Percentiles rank a stretch among this genome's conserved stretches.
These are phyloP conservation scores for Orobanche coerulescens DNA, from an alignment of 257 asterid species.

Conservation along the genomic window DNA sequence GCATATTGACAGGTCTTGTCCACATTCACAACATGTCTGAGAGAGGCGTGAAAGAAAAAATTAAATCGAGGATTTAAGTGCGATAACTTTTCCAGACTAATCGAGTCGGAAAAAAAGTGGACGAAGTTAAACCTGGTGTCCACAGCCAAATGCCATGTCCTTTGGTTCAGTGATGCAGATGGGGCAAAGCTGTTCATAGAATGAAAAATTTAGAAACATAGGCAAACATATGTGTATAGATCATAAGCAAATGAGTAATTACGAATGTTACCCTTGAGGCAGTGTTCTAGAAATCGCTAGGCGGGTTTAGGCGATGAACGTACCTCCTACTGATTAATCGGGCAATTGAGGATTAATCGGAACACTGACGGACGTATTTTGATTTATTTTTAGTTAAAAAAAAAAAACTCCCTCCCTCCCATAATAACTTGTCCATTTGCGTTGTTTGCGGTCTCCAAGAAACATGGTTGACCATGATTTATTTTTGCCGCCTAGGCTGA, in stretches of 20 bases:
- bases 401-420: no score
- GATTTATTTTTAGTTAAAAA: no score
- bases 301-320: no score
- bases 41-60: not conserved
- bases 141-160: constrained; percentile 95
- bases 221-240: not conserved
- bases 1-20: constrained; percentile 53
- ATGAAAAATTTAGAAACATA: not conserved
- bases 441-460: no score
- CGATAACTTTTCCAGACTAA: not conserved
- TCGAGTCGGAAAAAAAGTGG: not conserved
- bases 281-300: no score
- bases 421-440: no score
- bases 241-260: not conserved
- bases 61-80: not conserved
- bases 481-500: no score
- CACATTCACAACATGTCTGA: constrained; percentile 88
- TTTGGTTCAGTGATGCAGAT: constrained; percentile 67
- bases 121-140: constrained; percentile 66
- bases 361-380: no score
- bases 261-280: not conserved
- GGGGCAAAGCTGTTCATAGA: constrained; percentile 67
- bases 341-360: no score
- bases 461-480: no score
- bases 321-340: no score